Base-by-base conservation (phyloP, 345 rosid genomes). In the Camelina sativa region DNA sequence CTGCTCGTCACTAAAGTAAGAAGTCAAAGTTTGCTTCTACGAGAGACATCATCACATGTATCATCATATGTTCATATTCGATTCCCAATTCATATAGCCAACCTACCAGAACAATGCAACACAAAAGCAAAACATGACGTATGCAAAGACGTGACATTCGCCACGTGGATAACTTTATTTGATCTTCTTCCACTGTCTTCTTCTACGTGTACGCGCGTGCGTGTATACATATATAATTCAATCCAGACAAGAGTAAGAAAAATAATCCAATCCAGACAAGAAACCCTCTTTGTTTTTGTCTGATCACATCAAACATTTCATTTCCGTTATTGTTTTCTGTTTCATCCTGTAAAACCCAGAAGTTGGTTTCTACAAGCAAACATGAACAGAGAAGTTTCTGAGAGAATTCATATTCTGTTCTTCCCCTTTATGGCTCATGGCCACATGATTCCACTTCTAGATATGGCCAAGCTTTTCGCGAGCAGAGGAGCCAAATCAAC, bases 371-470 rank as follows among this genome's bases (percentile, higher is more conserved):
- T 53, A 12, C 64, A 15, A 47, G 25, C 53, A 70, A 77, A 28
- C 47, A 77, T 85, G 86, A 73, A 13, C 56, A 73, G 13, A 11
- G 55, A 72, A 63, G 74, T 20, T 50, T 69, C 28, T 35, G 69
- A 66, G 69, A 37, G 25, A 23, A 50, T 86, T n/a, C 84, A 67
- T 51, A 23, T 86, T 2, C 59, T 82, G 60, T 83, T 86, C 80
- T 80, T 82, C 61, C 87, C 90, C 8, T 82, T 80, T 76, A 55
- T 85, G 86, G 84, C 89, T 65, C 85, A 83, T 12, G 87, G 92
- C 50, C 90, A 85, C 67, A 77, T 80, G 69, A 86, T 88, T 16
- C 92, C 87, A 4, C 30, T 34, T 8, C 25, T 79, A 15, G 89
- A 86, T 82, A 86, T 83, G 85, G 87, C 90, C 54, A 83, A 79